Conservation (phyloP, 1,284 basidiomycete genomes). For the Lentinula novae-zelandiae region DNA sequence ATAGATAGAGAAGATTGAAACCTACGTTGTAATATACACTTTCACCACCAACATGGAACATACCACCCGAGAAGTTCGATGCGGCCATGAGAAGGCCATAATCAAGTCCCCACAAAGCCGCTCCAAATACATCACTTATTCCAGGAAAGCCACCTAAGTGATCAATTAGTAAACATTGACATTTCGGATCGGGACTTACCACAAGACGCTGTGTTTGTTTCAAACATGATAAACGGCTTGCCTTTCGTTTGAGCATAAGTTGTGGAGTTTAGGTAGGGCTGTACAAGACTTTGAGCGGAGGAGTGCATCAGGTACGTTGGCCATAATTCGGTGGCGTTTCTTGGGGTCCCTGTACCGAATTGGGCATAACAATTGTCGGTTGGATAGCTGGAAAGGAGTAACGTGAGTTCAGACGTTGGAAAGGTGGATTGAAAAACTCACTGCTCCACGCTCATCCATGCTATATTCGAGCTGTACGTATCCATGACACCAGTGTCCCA, state of each 20-base stretch:
- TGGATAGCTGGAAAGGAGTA: slow-evolving; percentile 47
- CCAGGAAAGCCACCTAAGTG: slow-evolving; percentile 63
- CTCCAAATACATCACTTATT: slow-evolving; percentile 68
- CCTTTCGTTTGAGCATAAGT: slow-evolving; percentile 15
- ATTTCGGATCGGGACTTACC: slow-evolving; percentile 29
- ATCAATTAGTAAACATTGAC: background rate
- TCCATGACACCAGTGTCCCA: slow-evolving; percentile 36
- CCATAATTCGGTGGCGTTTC: slow-evolving; percentile 52
- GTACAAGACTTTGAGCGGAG: slow-evolving; percentile 40
- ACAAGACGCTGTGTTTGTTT: slow-evolving; percentile 81
- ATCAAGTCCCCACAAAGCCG: slow-evolving; percentile 70
- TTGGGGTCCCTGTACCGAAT: slow-evolving; percentile 35
- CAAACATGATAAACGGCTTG: slow-evolving; percentile 69
- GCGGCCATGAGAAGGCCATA: slow-evolving; percentile 62
- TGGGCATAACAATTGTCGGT: slow-evolving; percentile 62
- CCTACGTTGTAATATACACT: slow-evolving; percentile 64
- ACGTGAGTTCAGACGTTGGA: background rate
- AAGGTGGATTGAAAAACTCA: slow-evolving; percentile 22
- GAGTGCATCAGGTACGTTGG: slow-evolving; percentile 56
- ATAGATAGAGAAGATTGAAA: slow-evolving; percentile 3
- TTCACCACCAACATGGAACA: slow-evolving; percentile 67
- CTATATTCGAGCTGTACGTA: slow-evolving; percentile 33
- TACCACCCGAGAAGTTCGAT: slow-evolving; percentile 52
- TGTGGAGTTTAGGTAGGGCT: slow-evolving; percentile 47
- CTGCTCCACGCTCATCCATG: slow-evolving; percentile 47